phyloP scores from a whole-genome alignment of 352 stramenopile species.

The Blastocystis sp. region DNA sequence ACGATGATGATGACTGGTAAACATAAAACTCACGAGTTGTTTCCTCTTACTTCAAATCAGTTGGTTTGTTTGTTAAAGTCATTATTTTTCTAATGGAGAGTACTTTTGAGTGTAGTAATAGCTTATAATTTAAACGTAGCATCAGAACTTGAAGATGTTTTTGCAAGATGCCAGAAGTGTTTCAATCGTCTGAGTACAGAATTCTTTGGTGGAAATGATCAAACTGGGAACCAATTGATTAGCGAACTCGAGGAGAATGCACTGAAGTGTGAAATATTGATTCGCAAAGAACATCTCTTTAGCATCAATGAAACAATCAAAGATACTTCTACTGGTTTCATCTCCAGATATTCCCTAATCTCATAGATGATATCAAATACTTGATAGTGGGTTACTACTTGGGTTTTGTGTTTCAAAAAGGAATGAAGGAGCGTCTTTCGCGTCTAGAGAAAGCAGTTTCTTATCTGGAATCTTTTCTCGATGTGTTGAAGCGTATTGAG shows the following conservation, averaged over 20 bases:
- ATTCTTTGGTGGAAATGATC: conserved; percentile 2
- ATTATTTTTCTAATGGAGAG: neutral
- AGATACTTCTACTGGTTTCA: conserved; percentile 36
- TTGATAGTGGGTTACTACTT: conserved; percentile 59
- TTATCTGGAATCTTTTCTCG: conserved; percentile 57
- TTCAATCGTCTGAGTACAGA: conserved; percentile 32
- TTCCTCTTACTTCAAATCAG: conserved; percentile 54
- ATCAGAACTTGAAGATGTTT: conserved; percentile 1
- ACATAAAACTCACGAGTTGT: neutral
- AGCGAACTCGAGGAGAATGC: neutral
- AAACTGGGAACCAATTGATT: neutral
- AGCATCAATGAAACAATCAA: conserved; percentile 49
- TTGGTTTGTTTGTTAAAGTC: neutral
- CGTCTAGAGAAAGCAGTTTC: neutral
- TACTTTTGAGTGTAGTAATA: neutral
- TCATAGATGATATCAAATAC: conserved; percentile 58
- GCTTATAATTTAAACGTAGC: neutral
- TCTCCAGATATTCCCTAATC: neutral
- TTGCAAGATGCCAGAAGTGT: conserved; percentile 1
- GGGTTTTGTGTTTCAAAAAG: conserved; percentile 29
- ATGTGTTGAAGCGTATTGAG: conserved; percentile 36
- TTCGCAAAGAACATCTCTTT: conserved; percentile 54
- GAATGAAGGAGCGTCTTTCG: conserved; percentile 51
- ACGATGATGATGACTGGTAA: conserved; percentile 64
- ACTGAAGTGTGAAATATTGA: neutral